Evolutionary conservation across 1,139 yeast genomes (phyloP).

Genomic region (Protomyces macrosporus): DNA sequence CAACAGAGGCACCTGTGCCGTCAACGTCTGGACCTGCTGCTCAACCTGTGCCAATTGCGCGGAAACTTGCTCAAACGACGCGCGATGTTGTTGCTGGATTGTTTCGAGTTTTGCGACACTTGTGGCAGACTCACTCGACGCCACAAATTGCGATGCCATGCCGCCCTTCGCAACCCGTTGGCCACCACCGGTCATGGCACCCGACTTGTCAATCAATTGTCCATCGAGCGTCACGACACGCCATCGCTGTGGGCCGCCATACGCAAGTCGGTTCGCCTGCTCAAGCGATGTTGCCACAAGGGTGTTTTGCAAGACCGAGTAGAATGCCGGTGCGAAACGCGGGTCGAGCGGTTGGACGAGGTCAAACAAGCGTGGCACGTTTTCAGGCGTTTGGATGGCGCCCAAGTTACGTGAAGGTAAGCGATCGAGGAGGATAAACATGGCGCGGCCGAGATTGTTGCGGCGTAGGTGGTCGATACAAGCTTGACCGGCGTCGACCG

Average conservation of each 20-base stretch:
- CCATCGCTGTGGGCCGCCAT: conserved; percentile 63
- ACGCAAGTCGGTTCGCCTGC: conserved; percentile 85
- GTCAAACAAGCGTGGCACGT: conserved; percentile 78
- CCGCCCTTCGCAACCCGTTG: conserved; percentile 58
- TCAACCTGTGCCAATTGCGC: conserved; percentile 52
- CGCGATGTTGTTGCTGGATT: conserved; percentile 43
- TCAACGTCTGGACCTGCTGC: conserved; percentile 24
- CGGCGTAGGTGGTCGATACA: conserved; percentile 84
- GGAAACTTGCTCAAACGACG: conserved; percentile 1
- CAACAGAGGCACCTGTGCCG: conserved; percentile 63
- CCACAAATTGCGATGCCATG: conserved; percentile 45
- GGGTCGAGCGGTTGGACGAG: conserved; percentile 62
- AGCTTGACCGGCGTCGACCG: conserved; percentile 86
- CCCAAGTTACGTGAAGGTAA: conserved; percentile 57
- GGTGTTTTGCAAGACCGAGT: conserved; percentile 78
- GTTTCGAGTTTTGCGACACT: conserved; percentile 58
- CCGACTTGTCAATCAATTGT: conserved; percentile 85
- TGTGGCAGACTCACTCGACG: conserved; percentile 46
- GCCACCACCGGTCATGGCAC: conserved; percentile 98
- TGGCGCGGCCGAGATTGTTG: conserved; percentile 82
- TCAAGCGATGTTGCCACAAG: conserved; percentile 72
- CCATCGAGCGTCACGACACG: conserved; percentile 94
- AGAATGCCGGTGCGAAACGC: conserved; percentile 80
- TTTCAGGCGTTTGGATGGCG: conserved; percentile 67
- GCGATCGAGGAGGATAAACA: conserved; percentile 74